Percentiles rank a stretch among this genome's conserved stretches.
phyloP scores from a whole-genome alignment of 2,329 filamentous ascomycete species.

The Alternaria consortialis region DNA sequence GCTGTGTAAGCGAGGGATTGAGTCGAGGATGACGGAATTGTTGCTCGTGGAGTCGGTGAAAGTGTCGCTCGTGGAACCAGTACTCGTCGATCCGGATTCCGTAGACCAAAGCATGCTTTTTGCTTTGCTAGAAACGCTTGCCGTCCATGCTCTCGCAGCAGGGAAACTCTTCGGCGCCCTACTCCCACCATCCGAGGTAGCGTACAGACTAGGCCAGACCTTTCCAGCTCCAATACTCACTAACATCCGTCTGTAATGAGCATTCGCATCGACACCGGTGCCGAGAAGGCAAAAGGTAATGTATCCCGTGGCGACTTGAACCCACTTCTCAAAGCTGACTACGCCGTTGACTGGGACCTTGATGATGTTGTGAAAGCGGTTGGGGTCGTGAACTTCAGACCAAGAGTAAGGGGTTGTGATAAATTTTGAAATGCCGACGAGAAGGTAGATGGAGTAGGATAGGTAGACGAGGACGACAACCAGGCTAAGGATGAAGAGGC shows the following conservation, averaged over 20 bases:
- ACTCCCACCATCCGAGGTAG: conserved; percentile 22
- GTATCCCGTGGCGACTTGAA: conserved; percentile 62
- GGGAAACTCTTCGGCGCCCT: conserved; percentile 27
- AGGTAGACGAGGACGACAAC: conserved; percentile 61
- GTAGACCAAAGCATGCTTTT: conserved; percentile 34
- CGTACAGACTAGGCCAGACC: conserved; percentile 42
- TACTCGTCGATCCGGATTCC: conserved; percentile 26
- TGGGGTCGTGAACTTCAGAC: conserved; percentile 59
- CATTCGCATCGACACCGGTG: conserved; percentile 66
- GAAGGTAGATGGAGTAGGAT: conserved; percentile 60
- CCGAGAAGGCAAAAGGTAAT: conserved; percentile 72
- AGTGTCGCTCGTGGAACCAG: conserved; percentile 19
- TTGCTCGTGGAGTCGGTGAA: conserved; percentile 22
- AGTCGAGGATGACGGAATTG: conserved; percentile 19
- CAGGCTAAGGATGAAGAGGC: conserved; percentile 67
- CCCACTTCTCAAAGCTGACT: conserved; percentile 66
- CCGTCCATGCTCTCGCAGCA: conserved; percentile 28
- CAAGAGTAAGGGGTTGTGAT: conserved; percentile 61
- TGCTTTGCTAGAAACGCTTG: conserved; percentile 32
- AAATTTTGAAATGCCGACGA: conserved; percentile 45
- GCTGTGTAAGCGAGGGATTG: conserved; percentile 4
- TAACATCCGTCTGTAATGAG: conserved; percentile 40
- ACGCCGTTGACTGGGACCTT: conserved; percentile 57
- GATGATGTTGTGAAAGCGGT: conserved; percentile 59
- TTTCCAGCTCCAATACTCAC: conserved; percentile 39